phyloP scores from a whole-genome alignment of 495 filamentous ascomycete genomes.

The Penicillium paxilli region DNA sequence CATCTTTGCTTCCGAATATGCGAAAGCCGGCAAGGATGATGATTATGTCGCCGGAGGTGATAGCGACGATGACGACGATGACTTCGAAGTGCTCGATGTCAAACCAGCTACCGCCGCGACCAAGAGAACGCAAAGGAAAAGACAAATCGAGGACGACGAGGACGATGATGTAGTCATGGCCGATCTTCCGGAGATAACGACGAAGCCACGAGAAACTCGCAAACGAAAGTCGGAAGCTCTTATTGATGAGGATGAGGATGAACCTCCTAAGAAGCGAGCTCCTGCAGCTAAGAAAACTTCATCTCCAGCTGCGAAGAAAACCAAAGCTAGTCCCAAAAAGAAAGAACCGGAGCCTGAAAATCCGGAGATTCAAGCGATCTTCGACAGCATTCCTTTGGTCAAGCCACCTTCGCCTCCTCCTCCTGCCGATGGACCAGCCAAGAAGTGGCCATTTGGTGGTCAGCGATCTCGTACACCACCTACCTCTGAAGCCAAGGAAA shows the following conservation, averaged over 20 bases:
- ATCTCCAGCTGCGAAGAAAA: constrained; percentile 58
- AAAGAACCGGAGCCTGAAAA: constrained; percentile 60
- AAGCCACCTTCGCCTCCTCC: constrained; percentile 79
- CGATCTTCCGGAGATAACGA: constrained; percentile 42
- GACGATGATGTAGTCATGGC: constrained; percentile 52
- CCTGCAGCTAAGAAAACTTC: constrained; percentile 14
- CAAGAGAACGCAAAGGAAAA: constrained; percentile 44
- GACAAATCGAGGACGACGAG: constrained; percentile 41
- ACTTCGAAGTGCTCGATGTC: constrained; percentile 38
- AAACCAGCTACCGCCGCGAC: constrained; percentile 33
- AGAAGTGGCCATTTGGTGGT: constrained; percentile 71
- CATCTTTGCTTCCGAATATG: constrained; percentile 66
- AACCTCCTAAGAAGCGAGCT: constrained; percentile 34
- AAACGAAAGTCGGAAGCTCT: constrained; percentile 61
- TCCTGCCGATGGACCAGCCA: constrained; percentile 47
- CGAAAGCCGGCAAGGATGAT: constrained; percentile 60
- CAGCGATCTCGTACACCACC: constrained; percentile 59
- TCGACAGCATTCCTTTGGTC: constrained; percentile 82
- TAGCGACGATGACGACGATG: constrained; percentile 52
- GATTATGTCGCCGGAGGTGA: constrained; percentile 68
- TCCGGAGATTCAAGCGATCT: constrained; percentile 72
- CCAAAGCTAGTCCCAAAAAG: constrained; percentile 60
- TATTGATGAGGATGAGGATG: constrained; percentile 43
- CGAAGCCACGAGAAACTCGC: constrained; percentile 38
- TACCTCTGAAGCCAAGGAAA: constrained; percentile 62